Evolutionary conservation across 805 yeast genomes (phyloP).

Genomic region (Candida insectorum): DNA sequence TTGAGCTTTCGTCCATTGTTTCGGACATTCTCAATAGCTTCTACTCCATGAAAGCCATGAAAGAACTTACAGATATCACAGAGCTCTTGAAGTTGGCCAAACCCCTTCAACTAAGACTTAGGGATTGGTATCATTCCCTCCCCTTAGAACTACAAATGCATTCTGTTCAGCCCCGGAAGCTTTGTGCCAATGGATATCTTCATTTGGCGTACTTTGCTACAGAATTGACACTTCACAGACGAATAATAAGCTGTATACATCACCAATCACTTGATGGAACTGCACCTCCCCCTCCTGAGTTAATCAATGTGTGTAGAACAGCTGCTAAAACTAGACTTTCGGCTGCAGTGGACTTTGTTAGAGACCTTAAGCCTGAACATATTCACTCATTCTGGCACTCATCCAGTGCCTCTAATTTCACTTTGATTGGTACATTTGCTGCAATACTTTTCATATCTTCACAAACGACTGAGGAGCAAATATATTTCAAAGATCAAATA

Average conservation of each 20-base stretch:
- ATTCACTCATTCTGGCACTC: constrained; percentile 89
- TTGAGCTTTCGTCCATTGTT: constrained; percentile 62
- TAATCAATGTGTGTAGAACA: constrained; percentile 62
- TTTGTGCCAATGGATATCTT: constrained; percentile 72
- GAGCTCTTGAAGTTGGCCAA: constrained; percentile 74
- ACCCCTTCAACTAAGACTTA: constrained; percentile 67
- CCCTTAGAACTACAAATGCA: constrained; percentile 65
- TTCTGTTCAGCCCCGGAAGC: constrained; percentile 54
- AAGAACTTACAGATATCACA: constrained; percentile 54
- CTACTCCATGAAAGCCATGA: constrained; percentile 67
- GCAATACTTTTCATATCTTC: constrained; percentile 74
- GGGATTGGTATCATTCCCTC: constrained; percentile 75
- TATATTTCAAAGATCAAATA: constrained; percentile 61
- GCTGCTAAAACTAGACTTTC: constrained; percentile 81
- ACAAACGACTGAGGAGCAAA: constrained; percentile 56
- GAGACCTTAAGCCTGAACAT: constrained; percentile 76
- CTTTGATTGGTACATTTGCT: constrained; percentile 86
- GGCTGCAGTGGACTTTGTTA: constrained; percentile 79
- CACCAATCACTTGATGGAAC: constrained; percentile 31
- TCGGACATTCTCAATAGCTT: constrained; percentile 71
- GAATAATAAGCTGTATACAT: constrained; percentile 56
- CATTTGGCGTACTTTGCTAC: constrained; percentile 87
- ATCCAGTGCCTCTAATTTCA: constrained; percentile 71
- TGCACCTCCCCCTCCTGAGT: constrained; percentile 33
- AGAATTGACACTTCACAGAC: constrained; percentile 81